These are phyloP conservation scores for Trypanosoma conorhini DNA, from an alignment of 208 protist genomes.

Conservation along the genomic window DNA sequence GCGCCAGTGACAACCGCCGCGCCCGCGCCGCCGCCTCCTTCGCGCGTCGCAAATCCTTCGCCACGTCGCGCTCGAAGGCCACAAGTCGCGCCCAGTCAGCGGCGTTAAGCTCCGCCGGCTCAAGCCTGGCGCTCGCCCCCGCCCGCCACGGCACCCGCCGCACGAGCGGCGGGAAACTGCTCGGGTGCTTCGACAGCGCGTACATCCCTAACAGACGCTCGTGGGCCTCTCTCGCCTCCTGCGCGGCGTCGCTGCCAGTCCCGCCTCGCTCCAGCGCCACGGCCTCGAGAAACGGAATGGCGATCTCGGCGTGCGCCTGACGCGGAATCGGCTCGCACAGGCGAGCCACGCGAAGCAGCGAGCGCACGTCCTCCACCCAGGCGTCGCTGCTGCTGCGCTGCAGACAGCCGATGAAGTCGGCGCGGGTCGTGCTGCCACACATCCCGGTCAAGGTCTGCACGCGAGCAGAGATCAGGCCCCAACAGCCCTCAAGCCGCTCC, in stretches of 20 bases:
- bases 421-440: conserved; percentile 9
- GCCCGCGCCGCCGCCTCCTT: conserved; percentile 56
- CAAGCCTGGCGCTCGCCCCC: background rate
- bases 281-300: conserved; percentile 65
- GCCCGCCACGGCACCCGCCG: conserved; percentile 23
- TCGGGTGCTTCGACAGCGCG: conserved; percentile 38
- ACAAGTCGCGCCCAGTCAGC: conserved; percentile 69
- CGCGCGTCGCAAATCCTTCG: conserved; percentile 59
- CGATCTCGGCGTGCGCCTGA: conserved; percentile 36
- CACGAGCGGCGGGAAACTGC: conserved; percentile 49
- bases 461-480: conserved; percentile 51
- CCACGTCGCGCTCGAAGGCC: conserved; percentile 65
- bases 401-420: conserved; percentile 15
- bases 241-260: conserved; percentile 3
- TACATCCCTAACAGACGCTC: conserved; percentile 62
- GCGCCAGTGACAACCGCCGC: conserved; percentile 43
- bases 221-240: conserved; percentile 56
- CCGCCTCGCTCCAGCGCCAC: conserved; percentile 37
- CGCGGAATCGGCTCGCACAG: conserved; percentile 60
- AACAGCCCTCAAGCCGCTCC: conserved; percentile 63
- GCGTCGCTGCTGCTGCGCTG: background rate
- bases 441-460: conserved; percentile 40
- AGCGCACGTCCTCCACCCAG: conserved; percentile 44
- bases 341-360: conserved; percentile 29
- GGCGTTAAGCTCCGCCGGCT: conserved; percentile 43